Percentiles rank a stretch among this genome's conserved stretches.
Conservation (phyloP, 176 grass and related monocot genomes). For the sorghum (Sorghum bicolor) region Sorghum_bicolor_NCBIv3 NC_012871.2:77028001-77028500, state of each 20-base stretch:
- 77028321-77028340: background rate
- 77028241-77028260: background rate
- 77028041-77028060: no score
- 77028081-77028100: no score
- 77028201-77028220: conserved; percentile 13
- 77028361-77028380: conserved; percentile 10
- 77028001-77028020: no score
- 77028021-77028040: no score
- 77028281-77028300: background rate
- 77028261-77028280: background rate
- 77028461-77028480: background rate
- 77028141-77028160: background rate
- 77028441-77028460: conserved; percentile 28
- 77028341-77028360: background rate
- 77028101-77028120: background rate
- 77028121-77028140: background rate
- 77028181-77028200: conserved; percentile 1
- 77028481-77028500: conserved; percentile 16
- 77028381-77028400: background rate
- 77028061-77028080: no score
- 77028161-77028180: background rate
- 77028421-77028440: conserved; percentile 12
- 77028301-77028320: conserved; percentile 25
- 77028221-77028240: background rate
- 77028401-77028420: conserved; percentile 12